phyloP scores from a whole-genome alignment of 2,329 filamentous ascomycete genomes.

The Fusarium udum region DNA sequence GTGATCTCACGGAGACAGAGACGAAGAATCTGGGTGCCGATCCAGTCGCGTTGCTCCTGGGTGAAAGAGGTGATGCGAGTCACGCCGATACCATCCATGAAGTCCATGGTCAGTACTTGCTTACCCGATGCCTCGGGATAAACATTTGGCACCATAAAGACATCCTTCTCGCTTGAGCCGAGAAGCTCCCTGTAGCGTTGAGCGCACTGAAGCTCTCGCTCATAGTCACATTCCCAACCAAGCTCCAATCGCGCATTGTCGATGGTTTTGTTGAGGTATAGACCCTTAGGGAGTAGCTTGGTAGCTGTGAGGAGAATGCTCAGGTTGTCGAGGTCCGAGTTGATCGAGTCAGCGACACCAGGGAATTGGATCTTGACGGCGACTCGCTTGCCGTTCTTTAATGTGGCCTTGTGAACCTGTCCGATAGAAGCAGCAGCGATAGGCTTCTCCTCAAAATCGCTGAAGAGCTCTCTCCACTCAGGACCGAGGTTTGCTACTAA shows the following conservation, averaged over 20 bases:
- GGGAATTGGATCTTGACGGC: slow-evolving; percentile 99
- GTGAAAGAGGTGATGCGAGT: slow-evolving; percentile 80
- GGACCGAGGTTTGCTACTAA: slow-evolving; percentile 79
- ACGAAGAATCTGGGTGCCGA: slow-evolving; percentile 91
- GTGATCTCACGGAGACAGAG: slow-evolving; percentile 92
- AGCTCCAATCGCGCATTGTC: slow-evolving; percentile 92
- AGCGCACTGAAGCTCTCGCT: slow-evolving; percentile 85
- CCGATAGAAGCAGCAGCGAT: slow-evolving; percentile 97
- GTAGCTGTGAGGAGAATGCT: slow-evolving; percentile 91
- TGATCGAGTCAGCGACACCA: slow-evolving; percentile 93
- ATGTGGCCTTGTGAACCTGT: slow-evolving; percentile 87
- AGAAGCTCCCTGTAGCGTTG: slow-evolving; percentile 80
- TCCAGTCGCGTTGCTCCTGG: slow-evolving; percentile 92
- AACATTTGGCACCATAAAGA: slow-evolving; percentile 83
- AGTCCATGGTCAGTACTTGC: slow-evolving; percentile 92
- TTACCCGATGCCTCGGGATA: slow-evolving; percentile 82
- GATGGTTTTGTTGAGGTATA: slow-evolving; percentile 97
- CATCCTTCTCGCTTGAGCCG: slow-evolving; percentile 63
- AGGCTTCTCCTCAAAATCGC: slow-evolving; percentile 86
- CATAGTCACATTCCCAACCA: slow-evolving; percentile 96
- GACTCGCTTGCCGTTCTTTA: slow-evolving; percentile 79
- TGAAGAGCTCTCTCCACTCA: slow-evolving; percentile 86
- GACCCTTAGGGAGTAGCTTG: slow-evolving; percentile 85
- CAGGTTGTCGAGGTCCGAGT: slow-evolving; percentile 94
- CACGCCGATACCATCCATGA: slow-evolving; percentile 86